Base-by-base conservation (phyloP, 78 protist species). In the Dictyostelium brefeldianum region DNA sequence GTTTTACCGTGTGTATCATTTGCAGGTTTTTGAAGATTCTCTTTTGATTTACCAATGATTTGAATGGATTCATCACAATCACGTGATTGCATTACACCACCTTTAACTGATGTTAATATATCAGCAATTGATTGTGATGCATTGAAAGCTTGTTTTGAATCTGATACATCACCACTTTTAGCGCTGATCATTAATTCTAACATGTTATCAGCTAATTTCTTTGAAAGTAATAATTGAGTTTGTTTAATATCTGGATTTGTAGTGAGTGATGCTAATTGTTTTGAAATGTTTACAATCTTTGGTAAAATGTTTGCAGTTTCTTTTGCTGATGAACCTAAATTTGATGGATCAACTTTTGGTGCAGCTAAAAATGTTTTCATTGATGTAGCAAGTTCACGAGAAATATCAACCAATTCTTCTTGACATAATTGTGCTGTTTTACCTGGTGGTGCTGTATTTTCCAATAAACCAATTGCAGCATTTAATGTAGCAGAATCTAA, bases 401-500 rank as follows among this genome's bases (percentile, higher is more conserved):
- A 73, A 69, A 83, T 59, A 27, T 84, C 92, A 27, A 84, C 96
- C 50, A 84, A 74, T 22, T 92, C 96, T 56, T 92, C 92, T 80
- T 84, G 93, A 25, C 87, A 83, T 5, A 47, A 53, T 65, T 74
- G 85, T 2, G 96, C 89, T n/a, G 96, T 92, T 67, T 84, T 92
- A 36, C 95, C 95, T n/a, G 74, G 43, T 78, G 95, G 95, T 5
- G 95, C 95, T 22, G 95, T 90, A 62, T 90, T 90, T 65, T 90
- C 95, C 8, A 90, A 64, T 27, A 90, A 43, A 64, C 95, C 95
- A 59, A 90, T 83, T 15, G 95, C 89, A 51, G 95, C 95, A 56
- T 73, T 75, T 41, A 90, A 64, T 11, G 95, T 73, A 0, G 95
- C 95, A 22, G 95, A 90, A 79, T 90, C 95, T 22, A 90, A 29